Base-by-base conservation (phyloP, 129 eudicot species). In the Artemisia argyi region DNA sequence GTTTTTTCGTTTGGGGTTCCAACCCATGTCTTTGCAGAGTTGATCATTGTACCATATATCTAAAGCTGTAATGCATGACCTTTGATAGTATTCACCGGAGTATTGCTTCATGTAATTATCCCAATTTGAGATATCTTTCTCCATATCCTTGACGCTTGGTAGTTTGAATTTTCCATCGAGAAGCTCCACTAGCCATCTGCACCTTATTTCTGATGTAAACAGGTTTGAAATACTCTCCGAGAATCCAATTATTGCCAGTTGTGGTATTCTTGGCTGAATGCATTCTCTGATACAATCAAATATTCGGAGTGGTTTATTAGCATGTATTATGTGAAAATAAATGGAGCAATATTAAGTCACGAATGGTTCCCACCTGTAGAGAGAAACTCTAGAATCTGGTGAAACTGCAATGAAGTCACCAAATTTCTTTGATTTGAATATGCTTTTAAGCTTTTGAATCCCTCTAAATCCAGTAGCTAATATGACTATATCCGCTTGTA, bases 1-100 rank as follows among this genome's bases (percentile, higher is more conserved):
- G 46, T 39, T 39, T 39, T 39, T 39, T 8, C 46, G 46, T 7
- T 39, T 39, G 46, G 46, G 11, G 46, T 39, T 39, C 46, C 46
- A 39, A 39, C 46, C 88, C 79, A 83, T 81, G 44, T 86, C 91
- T 69, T 74, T 78, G 74, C 86, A 86, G 26, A 88, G 16, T 42
- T 82, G 85, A 69, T 88, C 90, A 64, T 88, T 85, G 68, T 83
- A 78, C 88, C 90, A 88, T 14, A 88, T 83, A n/a, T 77, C 84
- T 1, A 71, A 18, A 5, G 84, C 85, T 11, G 79, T 86, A 58
- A 85, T 50, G 30, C 87, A 75, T 14, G 83, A 62, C 54, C 79
- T 65, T 52, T 81, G 73, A 68, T 73, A 74, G 60, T 82, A 68
- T 16, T 76, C 71, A 7, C 86, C 86, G 4, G 86, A 69, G 56